Evolutionary conservation across 176 grass and related monocot species (phyloP).

Genomic region (Paspalum vaginatum): DNA sequence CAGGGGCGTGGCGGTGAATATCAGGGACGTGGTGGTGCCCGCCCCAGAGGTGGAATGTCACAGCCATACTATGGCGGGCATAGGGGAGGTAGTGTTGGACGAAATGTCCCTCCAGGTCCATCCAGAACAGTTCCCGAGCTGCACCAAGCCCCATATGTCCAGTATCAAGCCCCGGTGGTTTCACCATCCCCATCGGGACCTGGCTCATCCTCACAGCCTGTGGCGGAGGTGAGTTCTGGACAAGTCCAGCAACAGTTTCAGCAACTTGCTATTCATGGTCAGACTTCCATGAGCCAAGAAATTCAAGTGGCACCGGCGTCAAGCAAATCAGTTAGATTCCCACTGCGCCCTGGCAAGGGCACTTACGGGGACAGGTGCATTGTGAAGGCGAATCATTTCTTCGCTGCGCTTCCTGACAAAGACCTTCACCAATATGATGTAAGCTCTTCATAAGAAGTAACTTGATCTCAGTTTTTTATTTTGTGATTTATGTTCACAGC

Average conservation of each 20-base stretch:
- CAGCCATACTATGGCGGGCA: conserved; percentile 71
- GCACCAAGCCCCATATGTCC: conserved; percentile 90
- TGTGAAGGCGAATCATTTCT: conserved; percentile 97
- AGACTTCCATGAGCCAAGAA: conserved; percentile 56
- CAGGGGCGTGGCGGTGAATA: conserved; percentile 6
- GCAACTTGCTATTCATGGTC: conserved; percentile 55
- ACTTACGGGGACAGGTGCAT: conserved; percentile 80
- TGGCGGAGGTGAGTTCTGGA: conserved; percentile 59
- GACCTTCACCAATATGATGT: conserved; percentile 96
- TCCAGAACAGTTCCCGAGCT: conserved; percentile 93
- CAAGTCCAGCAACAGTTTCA: conserved; percentile 76
- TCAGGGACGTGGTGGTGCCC: conserved; percentile 5
- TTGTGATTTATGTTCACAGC: conserved; percentile 25
- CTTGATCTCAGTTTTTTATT: not conserved
- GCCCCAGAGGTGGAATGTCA: conserved; percentile 58
- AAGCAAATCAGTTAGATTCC: conserved; percentile 83
- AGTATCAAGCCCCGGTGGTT: conserved; percentile 55
- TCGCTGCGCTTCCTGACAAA: conserved; percentile 89
- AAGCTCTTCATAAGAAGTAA: conserved; percentile 34
- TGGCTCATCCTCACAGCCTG: conserved; percentile 69
- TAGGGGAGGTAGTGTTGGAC: conserved; percentile 64
- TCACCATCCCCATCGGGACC: conserved; percentile 58
- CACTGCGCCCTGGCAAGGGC: conserved; percentile 84
- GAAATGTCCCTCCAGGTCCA: conserved; percentile 59
- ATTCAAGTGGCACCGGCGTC: conserved; percentile 68